Evolutionary conservation across 805 yeast species (phyloP).

Genomic region (Zygotorulaspora florentina): DNA sequence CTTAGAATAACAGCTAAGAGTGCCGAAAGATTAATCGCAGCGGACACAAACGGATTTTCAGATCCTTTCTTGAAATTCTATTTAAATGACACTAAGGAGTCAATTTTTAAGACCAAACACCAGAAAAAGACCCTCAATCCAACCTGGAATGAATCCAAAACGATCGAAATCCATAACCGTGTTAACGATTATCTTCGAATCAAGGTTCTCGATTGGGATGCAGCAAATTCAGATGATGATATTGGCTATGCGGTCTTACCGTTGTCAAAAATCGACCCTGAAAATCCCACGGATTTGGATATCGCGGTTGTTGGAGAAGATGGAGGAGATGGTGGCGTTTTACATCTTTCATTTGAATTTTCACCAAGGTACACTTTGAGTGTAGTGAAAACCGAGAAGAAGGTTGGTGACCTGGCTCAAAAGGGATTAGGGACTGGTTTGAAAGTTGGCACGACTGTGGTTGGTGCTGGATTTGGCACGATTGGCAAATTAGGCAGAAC

Average conservation of each 20-base stretch:
- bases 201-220: conserved; percentile 84
- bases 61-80: conserved; percentile 82
- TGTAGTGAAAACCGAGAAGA: conserved; percentile 38
- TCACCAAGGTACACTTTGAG: conserved; percentile 63
- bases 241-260: conserved; percentile 63
- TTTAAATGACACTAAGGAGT: conserved; percentile 56
- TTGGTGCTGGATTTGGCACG: conserved; percentile 44
- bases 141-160: conserved; percentile 72
- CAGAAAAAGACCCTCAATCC: conserved; percentile 87
- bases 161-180: conserved; percentile 55
- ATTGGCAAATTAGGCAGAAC: conserved; percentile 41
- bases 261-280: conserved; percentile 58
- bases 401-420: conserved; percentile 47
- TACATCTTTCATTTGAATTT: conserved; percentile 57
- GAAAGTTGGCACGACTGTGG: conserved; percentile 41
- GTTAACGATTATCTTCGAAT: conserved; percentile 55
- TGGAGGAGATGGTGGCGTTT: conserved; percentile 52
- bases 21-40: conserved; percentile 70
- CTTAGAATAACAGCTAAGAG: conserved; percentile 55
- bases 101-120: conserved; percentile 69
- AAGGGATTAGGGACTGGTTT: conserved; percentile 48
- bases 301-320: conserved; percentile 42
- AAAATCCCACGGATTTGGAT: conserved; percentile 46
- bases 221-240: conserved; percentile 81
- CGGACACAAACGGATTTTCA: conserved; percentile 89